These are phyloP conservation scores for Marasmius fiardii DNA, from an alignment of 1,284 basidiomycete genomes.

Conservation along the genomic window DNA sequence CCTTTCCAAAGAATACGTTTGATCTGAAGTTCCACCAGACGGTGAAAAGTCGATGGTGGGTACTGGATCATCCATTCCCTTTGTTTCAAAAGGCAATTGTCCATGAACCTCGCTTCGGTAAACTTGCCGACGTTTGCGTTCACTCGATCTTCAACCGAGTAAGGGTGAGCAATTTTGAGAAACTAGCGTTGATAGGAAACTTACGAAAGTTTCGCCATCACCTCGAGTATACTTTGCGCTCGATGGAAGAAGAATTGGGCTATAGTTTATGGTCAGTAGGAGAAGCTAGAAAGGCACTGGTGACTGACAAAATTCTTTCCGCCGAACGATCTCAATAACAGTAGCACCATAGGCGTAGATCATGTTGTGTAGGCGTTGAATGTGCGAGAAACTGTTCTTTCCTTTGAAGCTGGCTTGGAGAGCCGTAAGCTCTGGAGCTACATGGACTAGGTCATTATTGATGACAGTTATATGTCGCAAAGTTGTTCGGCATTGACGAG, in stretches of 20 bases:
- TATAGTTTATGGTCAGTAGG: constrained; percentile 24
- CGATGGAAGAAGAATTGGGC: constrained; percentile 77
- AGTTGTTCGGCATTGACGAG: constrained; percentile 62
- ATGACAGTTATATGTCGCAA: constrained; percentile 71
- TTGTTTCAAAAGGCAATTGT: constrained; percentile 76
- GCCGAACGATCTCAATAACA: constrained; percentile 84
- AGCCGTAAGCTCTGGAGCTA: constrained; percentile 58
- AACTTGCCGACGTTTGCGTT: constrained; percentile 73
- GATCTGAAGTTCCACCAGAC: constrained; percentile 44
- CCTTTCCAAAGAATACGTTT: constrained; percentile 62
- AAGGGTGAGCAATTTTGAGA: constrained; percentile 5
- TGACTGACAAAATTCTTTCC: constrained; percentile 84
- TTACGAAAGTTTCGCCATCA: constrained; percentile 81
- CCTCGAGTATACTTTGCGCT: constrained; percentile 73
- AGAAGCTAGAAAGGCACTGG: no score
- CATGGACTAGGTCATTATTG: constrained; percentile 71
- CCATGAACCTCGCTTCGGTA: constrained; percentile 78
- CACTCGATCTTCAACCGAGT: constrained; percentile 48
- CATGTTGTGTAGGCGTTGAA: constrained; percentile 86
- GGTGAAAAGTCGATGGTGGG: constrained; percentile 78
- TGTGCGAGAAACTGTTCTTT: constrained; percentile 87
- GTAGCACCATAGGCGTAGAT: constrained; percentile 93
- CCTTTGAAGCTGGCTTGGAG: constrained; percentile 69
- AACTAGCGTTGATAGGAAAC: constrained; percentile 28
- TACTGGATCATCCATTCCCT: constrained; percentile 73